A percentile compares a stretch with the other conserved stretches of the same genome.
phyloP scores from a whole-genome alignment of 352 stramenopile species.

The Globisporangium canariense region DNA sequence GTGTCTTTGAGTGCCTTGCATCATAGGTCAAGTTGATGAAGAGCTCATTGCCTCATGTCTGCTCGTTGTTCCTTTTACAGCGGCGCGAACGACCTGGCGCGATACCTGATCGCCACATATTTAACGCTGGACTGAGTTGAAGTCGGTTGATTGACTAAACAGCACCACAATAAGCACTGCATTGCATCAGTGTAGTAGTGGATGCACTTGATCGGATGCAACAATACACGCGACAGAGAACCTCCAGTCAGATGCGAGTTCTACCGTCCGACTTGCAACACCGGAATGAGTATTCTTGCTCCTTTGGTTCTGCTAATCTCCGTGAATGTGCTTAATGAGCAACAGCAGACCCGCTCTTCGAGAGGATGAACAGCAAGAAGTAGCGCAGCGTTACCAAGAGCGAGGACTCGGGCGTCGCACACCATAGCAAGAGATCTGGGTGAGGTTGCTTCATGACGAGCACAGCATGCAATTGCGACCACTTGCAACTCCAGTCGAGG shows the following conservation, averaged over 20 bases:
- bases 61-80: slow-evolving; percentile 21
- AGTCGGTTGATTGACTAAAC: background rate
- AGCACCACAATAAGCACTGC: no score
- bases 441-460: background rate
- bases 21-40: background rate
- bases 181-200: no score
- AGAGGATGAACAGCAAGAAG: no score
- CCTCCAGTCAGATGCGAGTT: no score
- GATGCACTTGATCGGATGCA: no score
- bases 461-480: background rate
- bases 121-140: slow-evolving; percentile 61
- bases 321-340: background rate
- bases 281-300: background rate
- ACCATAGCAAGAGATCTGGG: background rate
- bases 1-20: background rate
- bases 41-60: slow-evolving; percentile 3
- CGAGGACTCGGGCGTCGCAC: background rate
- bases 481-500: background rate
- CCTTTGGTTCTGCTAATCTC: background rate
- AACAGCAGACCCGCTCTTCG: no score
- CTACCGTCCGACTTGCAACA: background rate
- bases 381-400: no score
- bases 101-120: slow-evolving; percentile 80
- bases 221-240: background rate
- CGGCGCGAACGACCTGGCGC: slow-evolving; percentile 69